Conservation (phyloP, 2,329 filamentous ascomycete genomes). For the Sclerotinia borealis region DNA sequence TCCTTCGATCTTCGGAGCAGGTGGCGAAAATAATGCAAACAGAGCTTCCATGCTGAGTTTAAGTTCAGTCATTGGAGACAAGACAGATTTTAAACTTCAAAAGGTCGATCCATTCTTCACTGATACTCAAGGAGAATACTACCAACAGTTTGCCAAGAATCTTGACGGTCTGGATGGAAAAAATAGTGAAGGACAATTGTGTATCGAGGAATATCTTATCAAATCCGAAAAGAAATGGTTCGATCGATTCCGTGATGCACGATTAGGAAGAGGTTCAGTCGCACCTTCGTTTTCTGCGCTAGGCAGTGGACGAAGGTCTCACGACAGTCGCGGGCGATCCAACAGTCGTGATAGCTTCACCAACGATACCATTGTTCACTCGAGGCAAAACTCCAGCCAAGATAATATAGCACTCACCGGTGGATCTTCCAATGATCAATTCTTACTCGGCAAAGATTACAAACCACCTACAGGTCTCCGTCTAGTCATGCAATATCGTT, state of each 20-base stretch:
- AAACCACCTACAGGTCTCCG: slow-evolving; percentile 49
- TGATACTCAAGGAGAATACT: slow-evolving; percentile 57
- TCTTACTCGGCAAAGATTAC: slow-evolving; percentile 46
- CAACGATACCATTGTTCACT: slow-evolving; percentile 10
- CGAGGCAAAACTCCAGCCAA: slow-evolving; percentile 10
- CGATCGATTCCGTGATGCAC: slow-evolving; percentile 43
- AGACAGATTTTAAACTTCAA: slow-evolving; percentile 56
- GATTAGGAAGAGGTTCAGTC: not conserved
- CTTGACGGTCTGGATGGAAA: slow-evolving; percentile 47
- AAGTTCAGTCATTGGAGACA: slow-evolving; percentile 47
- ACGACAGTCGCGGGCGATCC: slow-evolving; percentile 7
- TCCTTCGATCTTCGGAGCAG: slow-evolving; percentile 3
- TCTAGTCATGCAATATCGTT: slow-evolving; percentile 48
- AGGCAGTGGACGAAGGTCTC: slow-evolving; percentile 38
- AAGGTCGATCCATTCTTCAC: slow-evolving; percentile 64
- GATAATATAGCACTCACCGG: slow-evolving; percentile 5
- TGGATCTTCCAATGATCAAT: slow-evolving; percentile 33
- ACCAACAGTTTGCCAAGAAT: slow-evolving; percentile 50
- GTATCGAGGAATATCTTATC: slow-evolving; percentile 59
- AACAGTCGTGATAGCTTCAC: not conserved
- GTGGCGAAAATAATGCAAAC: slow-evolving; percentile 1
- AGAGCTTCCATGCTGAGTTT: slow-evolving; percentile 42
- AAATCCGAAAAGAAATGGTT: slow-evolving; percentile 64
- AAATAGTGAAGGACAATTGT: slow-evolving; percentile 52
- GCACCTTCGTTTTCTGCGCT: slow-evolving; percentile 2